These are phyloP conservation scores for Tuber brumale DNA, from an alignment of 495 filamentous ascomycete species.

Conservation along the genomic window DNA sequence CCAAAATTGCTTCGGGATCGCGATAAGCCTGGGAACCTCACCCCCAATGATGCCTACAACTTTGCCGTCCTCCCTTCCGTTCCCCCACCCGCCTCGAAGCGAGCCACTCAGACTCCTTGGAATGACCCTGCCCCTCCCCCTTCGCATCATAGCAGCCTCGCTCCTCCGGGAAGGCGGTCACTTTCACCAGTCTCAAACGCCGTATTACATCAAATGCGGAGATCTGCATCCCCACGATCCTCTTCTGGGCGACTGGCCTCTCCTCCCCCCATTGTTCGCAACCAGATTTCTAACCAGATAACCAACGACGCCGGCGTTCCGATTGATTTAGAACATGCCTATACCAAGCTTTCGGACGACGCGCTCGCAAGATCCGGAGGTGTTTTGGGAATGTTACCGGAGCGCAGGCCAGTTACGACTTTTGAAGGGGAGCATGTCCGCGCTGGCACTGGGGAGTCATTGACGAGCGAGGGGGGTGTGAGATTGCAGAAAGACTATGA, in stretches of 20 bases:
- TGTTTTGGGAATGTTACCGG: conserved; percentile 34
- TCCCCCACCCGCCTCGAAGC: conserved; percentile 7
- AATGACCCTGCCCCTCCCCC: conserved; percentile 22
- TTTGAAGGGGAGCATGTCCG: conserved; percentile 35
- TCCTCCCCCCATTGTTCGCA: conserved; percentile 17
- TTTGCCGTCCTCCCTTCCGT: conserved; percentile 37
- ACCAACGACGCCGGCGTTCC: conserved; percentile 19
- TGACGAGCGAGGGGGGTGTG: conserved; percentile 45
- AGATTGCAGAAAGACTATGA: conserved; percentile 68
- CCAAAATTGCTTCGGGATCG: conserved; percentile 37
- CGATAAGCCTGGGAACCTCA: conserved; percentile 21
- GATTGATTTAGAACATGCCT: conserved; percentile 39
- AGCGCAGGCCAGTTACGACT: conserved; percentile 41
- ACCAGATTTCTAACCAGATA: conserved; percentile 14
- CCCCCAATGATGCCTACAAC: conserved; percentile 34
- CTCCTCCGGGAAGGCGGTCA: conserved; percentile 15
- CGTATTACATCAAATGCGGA: conserved; percentile 20
- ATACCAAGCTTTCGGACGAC: conserved; percentile 36
- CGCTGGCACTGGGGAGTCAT: conserved; percentile 40
- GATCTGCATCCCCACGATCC: conserved; percentile 34
- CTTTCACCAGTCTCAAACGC: conserved; percentile 29
- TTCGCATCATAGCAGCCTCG: conserved; percentile 8
- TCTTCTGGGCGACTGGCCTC: conserved; percentile 32
- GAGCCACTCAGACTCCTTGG: conserved; percentile 16
- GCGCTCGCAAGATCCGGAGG: conserved; percentile 38